A percentile compares a stretch with the other conserved stretches of the same genome.
These are phyloP conservation scores for Fusarium sp. DNA, from an alignment of 2,329 filamentous ascomycete species.

Conservation along the genomic window DNA sequence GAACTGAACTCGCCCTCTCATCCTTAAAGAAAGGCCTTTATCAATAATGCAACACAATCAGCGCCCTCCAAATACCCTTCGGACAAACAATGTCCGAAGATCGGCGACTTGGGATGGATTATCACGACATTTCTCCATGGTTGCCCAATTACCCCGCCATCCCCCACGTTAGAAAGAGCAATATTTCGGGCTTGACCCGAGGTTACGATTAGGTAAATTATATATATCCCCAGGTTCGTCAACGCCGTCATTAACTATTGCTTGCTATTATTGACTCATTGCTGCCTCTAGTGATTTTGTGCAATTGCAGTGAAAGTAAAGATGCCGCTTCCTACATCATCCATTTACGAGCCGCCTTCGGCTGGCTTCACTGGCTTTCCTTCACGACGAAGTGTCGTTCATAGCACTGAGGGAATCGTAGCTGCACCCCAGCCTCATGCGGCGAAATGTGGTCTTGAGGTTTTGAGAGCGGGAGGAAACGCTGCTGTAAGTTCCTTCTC, in stretches of 20 bases:
- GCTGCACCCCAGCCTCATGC: slow-evolving; percentile 91
- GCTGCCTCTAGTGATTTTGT: too few species aligned
- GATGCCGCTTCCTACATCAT: slow-evolving; percentile 60
- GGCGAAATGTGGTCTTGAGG: slow-evolving; percentile 84
- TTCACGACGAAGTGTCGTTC: slow-evolving; percentile 89
- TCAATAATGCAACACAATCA: background rate
- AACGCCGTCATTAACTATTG: too few species aligned
- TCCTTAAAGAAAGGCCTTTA: background rate
- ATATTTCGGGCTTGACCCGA: slow-evolving; percentile 23
- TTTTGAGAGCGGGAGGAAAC: slow-evolving; percentile 91
- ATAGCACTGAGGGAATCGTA: slow-evolving; percentile 92
- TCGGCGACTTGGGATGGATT: slow-evolving; percentile 26
- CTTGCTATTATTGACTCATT: too few species aligned
- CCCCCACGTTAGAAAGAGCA: slow-evolving; percentile 15
- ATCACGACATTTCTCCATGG: slow-evolving; percentile 33
- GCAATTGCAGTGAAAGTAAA: too few species aligned
- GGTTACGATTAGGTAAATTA: slow-evolving; percentile 10
- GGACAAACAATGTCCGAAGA: slow-evolving; percentile 20
- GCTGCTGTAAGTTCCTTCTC: slow-evolving; percentile 76
- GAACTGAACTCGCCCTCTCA: background rate
- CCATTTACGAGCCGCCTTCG: slow-evolving; percentile 59
- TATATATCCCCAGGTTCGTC: background rate
- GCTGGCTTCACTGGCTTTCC: slow-evolving; percentile 72
- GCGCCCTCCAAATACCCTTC: slow-evolving; percentile 20
- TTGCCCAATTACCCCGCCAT: slow-evolving; percentile 37